A percentile compares a stretch with the other conserved stretches of the same genome.
These are phyloP conservation scores for Dactylellina haptotyla DNA, from an alignment of 2,329 filamentous ascomycete species.

Conservation along the genomic window DNA sequence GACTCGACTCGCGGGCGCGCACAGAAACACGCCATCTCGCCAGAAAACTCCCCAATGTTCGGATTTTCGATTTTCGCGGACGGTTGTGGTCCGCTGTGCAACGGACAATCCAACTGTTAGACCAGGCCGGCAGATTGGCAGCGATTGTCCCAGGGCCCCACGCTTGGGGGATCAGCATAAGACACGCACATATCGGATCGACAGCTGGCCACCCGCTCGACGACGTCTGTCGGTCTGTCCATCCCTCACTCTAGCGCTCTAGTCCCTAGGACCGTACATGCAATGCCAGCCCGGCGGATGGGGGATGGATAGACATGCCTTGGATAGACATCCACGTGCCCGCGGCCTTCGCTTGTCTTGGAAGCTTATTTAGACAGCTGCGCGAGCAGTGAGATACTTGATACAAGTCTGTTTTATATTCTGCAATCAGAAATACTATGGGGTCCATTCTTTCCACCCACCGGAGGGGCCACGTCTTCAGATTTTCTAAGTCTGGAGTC, in stretches of 20 bases:
- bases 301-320: not conserved
- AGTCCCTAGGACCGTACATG: no score
- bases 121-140: no score
- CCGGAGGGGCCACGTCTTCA: no score
- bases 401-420: slow-evolving; percentile 7
- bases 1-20: no score
- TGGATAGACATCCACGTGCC: slow-evolving; percentile 18
- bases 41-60: not conserved
- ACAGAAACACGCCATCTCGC: no score
- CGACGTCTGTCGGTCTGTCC: no score
- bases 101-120: slow-evolving; percentile 36
- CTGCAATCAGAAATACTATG: not conserved
- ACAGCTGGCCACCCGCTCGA: not conserved
- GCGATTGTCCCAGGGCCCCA: slow-evolving; percentile 1
- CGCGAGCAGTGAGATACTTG: no score
- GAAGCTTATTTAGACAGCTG: slow-evolving; percentile 52
- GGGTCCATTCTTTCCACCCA: no score
- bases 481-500: no score
- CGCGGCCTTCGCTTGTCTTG: not conserved
- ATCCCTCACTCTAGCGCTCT: no score
- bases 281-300: not conserved
- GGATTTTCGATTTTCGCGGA: not conserved
- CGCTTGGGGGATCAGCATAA: slow-evolving; percentile 32
- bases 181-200: slow-evolving; percentile 16
- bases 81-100: not conserved